Evolutionary conservation across 768 basidiomycete species (phyloP).

Genomic region (Clitopilus hobsonii): DNA sequence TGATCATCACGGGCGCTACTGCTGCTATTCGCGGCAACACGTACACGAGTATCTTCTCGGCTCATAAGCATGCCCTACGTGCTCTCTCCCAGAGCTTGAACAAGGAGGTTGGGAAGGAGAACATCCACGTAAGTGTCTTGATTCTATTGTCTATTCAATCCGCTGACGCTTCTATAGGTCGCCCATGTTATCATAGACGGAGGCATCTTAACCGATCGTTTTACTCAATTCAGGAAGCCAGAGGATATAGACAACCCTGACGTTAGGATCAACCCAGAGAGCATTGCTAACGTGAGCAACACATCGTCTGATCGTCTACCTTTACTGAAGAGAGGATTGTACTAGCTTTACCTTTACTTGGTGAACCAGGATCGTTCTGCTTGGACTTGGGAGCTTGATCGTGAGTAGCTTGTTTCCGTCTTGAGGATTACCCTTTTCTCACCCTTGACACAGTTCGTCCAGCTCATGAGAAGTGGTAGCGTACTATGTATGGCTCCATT

Average conservation of each 20-base stretch:
- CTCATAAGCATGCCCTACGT: conserved; percentile 58
- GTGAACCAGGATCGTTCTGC: conserved; percentile 65
- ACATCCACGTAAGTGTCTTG: conserved; percentile 54
- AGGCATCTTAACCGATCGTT: conserved; percentile 33
- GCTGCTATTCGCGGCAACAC: conserved; percentile 60
- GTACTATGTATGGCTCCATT: too few species aligned
- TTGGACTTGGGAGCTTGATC: conserved; percentile 78
- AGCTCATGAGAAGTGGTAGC: conserved; percentile 13
- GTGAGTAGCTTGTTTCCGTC: conserved; percentile 33
- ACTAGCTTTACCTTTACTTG: conserved; percentile 62
- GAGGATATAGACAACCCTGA: conserved; percentile 42
- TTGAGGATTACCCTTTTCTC: not conserved
- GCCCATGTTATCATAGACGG: conserved; percentile 56
- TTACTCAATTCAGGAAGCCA: conserved; percentile 17
- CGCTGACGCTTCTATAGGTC: not conserved
- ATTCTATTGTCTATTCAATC: not conserved
- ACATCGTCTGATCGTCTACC: not conserved
- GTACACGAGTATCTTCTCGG: conserved; percentile 56
- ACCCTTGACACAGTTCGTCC: conserved; percentile 1
- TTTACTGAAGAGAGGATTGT: not conserved
- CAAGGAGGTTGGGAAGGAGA: conserved; percentile 71
- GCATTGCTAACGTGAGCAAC: conserved; percentile 59
- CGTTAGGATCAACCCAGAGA: conserved; percentile 52
- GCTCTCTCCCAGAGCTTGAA: conserved; percentile 67
- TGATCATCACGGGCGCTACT: conserved; percentile 75